A percentile compares a stretch with the other conserved stretches of the same genome.
These are phyloP conservation scores for Catharanthus roseus DNA, from an alignment of 257 asterid species.

Conservation along the genomic window DNA sequence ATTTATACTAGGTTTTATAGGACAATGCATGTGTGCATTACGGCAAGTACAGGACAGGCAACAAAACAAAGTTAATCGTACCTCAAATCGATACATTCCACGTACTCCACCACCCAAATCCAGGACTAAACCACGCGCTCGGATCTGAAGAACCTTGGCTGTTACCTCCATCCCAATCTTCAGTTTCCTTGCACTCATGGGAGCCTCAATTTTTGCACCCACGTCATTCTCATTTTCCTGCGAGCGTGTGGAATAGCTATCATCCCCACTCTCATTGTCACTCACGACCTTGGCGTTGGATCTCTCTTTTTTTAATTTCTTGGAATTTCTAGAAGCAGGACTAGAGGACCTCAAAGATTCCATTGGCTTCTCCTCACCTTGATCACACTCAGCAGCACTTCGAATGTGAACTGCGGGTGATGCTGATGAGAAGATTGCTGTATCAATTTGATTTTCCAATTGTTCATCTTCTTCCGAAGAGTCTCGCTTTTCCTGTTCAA, in stretches of 20 bases:
- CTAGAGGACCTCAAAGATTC: slow-evolving; percentile 3
- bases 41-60: neutral
- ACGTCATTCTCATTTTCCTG: slow-evolving; percentile 15
- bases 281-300: slow-evolving; percentile 5
- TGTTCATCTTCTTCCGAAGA: slow-evolving; percentile 19
- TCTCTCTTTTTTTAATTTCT: slow-evolving; percentile 12
- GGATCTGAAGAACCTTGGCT: slow-evolving; percentile 79
- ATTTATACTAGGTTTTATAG: neutral
- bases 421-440: slow-evolving; percentile 32
- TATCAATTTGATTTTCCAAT: slow-evolving; percentile 16
- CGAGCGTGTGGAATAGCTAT: neutral
- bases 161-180: slow-evolving; percentile 66
- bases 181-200: slow-evolving; percentile 51
- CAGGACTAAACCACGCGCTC: slow-evolving; percentile 83
- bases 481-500: slow-evolving; percentile 38
- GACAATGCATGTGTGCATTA: neutral
- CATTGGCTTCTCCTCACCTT: slow-evolving; percentile 45
- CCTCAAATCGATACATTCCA: slow-evolving; percentile 93
- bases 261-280: slow-evolving; percentile 18
- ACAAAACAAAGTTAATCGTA: slow-evolving; percentile 23
- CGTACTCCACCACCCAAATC: slow-evolving; percentile 75
- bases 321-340: slow-evolving; percentile 16
- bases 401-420: slow-evolving; percentile 50
- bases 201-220: slow-evolving; percentile 29
- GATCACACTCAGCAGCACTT: slow-evolving; percentile 83